These are phyloP conservation scores for Dactylonectria estremocensis DNA, from an alignment of 2,329 filamentous ascomycete species.

Conservation along the genomic window DNA sequence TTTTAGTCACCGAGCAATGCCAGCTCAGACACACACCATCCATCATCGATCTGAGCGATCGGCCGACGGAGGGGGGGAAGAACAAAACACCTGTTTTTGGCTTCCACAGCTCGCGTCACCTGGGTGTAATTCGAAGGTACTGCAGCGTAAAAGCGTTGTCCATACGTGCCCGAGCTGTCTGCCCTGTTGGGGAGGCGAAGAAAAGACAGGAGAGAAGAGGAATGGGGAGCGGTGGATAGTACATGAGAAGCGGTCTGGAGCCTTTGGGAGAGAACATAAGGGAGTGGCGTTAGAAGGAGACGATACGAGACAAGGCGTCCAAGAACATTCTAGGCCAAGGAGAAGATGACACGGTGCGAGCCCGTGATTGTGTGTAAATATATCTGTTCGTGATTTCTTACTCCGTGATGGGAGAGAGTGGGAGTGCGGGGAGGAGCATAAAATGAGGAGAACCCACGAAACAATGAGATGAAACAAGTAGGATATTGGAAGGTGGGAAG, in stretches of 20 bases:
- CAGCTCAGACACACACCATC: conserved; percentile 49
- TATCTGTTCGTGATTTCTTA: not conserved
- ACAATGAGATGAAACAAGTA: not conserved
- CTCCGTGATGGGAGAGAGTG: not conserved
- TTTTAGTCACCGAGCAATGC: conserved; percentile 45
- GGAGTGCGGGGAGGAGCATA: not conserved
- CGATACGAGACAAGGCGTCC: conserved; percentile 13
- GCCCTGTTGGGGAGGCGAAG: conserved; percentile 14
- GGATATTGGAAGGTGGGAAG: not conserved
- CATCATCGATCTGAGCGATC: conserved; percentile 40
- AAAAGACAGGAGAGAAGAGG: not conserved
- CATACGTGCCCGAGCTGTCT: conserved; percentile 15
- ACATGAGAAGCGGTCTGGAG: conserved; percentile 30
- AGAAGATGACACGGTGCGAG: conserved; percentile 1
- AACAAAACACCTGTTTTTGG: conserved; percentile 33
- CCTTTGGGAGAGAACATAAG: not conserved
- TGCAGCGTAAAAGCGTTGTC: conserved; percentile 6
- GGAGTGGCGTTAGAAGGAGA: conserved; percentile 25
- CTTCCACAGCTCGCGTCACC: conserved; percentile 40
- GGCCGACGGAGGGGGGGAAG: conserved; percentile 43
- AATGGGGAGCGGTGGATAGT: conserved; percentile 20
- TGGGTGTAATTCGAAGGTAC: conserved; percentile 11
- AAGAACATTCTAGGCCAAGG: conserved; percentile 9
- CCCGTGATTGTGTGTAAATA: not conserved
- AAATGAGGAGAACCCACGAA: not conserved